These are phyloP conservation scores for Maudiozyma serrabonitensis DNA, from an alignment of 805 yeast species.

Conservation along the genomic window DNA sequence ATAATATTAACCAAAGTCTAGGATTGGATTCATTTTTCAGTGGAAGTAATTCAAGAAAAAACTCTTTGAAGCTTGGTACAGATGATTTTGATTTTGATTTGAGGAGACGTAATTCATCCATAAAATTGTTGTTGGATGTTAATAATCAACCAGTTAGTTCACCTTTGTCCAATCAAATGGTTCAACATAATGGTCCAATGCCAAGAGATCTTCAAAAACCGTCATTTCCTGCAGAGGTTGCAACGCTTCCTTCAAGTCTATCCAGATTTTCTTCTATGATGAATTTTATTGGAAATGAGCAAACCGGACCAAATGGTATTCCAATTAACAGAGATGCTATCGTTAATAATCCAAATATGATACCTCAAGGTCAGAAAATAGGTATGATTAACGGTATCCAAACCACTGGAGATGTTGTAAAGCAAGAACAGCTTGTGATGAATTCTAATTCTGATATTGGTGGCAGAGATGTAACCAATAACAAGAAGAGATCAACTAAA, in stretches of 20 bases:
- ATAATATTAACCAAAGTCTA: not conserved
- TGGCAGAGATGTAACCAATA: too few relatives aligned
- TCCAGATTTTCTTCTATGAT: constrained; percentile 6
- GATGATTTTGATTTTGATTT: constrained; percentile 26
- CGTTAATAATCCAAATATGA: not conserved
- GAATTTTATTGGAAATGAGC: not conserved
- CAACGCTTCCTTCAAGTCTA: constrained; percentile 5
- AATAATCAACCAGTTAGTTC: not conserved
- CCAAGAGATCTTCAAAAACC: not conserved
- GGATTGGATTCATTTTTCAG: constrained; percentile 7
- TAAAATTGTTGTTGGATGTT: constrained; percentile 9
- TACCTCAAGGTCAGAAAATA: not conserved
- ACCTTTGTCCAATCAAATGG: not conserved
- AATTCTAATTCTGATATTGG: too few relatives aligned
- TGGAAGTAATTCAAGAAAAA: constrained; percentile 17
- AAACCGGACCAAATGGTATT: not conserved
- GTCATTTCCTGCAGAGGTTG: not conserved
- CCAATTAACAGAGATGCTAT: not conserved
- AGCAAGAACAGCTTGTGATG: too few relatives aligned
- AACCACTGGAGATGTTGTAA: not conserved
- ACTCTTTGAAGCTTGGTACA: constrained; percentile 23
- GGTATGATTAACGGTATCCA: not conserved
- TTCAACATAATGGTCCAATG: not conserved
- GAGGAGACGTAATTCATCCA: constrained; percentile 26
- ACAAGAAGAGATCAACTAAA: too few relatives aligned